Evolutionary conservation across 225 moss, liverwort and hornwort species (phyloP), one percentile per base, ranked within the genome.

Genomic region (Physcomitrellopsis africana): DNA sequence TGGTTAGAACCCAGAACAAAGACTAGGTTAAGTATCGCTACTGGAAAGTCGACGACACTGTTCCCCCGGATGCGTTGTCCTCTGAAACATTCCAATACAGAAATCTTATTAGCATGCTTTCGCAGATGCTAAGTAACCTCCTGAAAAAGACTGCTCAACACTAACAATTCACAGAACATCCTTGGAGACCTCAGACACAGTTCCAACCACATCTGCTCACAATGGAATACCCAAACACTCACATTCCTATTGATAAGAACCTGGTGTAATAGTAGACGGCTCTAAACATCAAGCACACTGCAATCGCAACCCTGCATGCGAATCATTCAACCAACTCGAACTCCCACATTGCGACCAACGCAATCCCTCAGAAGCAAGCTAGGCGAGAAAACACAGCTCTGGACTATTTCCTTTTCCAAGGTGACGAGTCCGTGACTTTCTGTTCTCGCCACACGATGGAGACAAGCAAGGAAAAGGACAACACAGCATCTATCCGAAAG

Each of bases 1-100:
- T 84, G 60, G 37, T 41, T 51, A n/a, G 16, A 63, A 68, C 71
- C 26, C 27, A 16, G 62, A 18, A 18, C 4, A 7, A 0, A 14
- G 57, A 65, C 12, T 49, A 5, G 12, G 10, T 55, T 19, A 55
- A 6, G 17, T 19, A 6, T 55, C 2, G 54, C 16, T 55, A 55
- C 7, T 9, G 54, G 54, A 18, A 55, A 55, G 54, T 55, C 8
- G 19, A 55, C 54, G 19, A 17, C 8, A 6, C 54, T 18, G 19
- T 20, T 55, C 54, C 32, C 32, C 32, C 0, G 7, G 32, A 37
- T 37, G 7, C 32, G 32, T 37, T 37, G 32, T 37, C 32, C 32
- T 37, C 32, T 37, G 32, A 37, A 37, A 1, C 32, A 13, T 51
- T 51, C 32, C 32, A 37, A 37, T 37, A 37, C 32, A 37, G 32